Percentiles rank a stretch among this genome's conserved stretches.
Evolutionary conservation across 352 stramenopile genomes (phyloP).

Genomic region (Elongisporangium undulatum): DNA sequence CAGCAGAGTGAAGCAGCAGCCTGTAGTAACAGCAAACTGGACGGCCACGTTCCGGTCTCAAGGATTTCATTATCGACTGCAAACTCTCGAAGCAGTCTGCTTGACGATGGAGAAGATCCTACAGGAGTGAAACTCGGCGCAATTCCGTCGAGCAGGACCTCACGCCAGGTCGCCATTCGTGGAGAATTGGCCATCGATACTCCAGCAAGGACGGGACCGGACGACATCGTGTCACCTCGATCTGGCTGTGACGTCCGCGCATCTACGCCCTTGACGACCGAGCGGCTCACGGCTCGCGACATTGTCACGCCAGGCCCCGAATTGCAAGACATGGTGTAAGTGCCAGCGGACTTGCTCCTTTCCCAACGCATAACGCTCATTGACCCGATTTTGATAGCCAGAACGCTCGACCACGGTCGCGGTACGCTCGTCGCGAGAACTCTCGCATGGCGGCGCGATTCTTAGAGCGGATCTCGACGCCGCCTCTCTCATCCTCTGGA

Average conservation of each 20-base stretch:
- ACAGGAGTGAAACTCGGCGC: neutral
- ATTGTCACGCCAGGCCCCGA: neutral
- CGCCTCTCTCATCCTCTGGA: constrained; percentile 7
- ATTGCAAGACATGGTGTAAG: constrained; percentile 10
- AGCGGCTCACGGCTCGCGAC: neutral
- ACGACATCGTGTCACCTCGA: neutral
- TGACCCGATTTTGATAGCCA: constrained; percentile 18
- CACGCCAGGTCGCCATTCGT: constrained; percentile 30
- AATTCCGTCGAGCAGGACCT: constrained; percentile 2
- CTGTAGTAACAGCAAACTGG: neutral
- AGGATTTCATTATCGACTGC: neutral
- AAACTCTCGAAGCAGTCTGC: neutral
- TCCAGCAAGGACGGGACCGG: neutral
- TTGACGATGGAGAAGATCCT: neutral
- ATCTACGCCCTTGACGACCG: neutral
- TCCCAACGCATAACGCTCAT: neutral
- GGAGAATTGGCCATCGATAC: constrained; percentile 14
- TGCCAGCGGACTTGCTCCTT: neutral
- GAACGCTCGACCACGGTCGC: constrained; percentile 41
- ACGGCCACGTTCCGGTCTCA: neutral
- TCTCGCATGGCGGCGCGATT: constrained; percentile 17
- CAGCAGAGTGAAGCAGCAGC: neutral
- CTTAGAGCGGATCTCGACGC: constrained; percentile 29
- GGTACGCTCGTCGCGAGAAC: constrained; percentile 48
- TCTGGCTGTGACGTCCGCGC: too few species aligned